These are phyloP conservation scores for Acacia confusa DNA, from an alignment of 306 rosid species.

Conservation along the genomic window DNA sequence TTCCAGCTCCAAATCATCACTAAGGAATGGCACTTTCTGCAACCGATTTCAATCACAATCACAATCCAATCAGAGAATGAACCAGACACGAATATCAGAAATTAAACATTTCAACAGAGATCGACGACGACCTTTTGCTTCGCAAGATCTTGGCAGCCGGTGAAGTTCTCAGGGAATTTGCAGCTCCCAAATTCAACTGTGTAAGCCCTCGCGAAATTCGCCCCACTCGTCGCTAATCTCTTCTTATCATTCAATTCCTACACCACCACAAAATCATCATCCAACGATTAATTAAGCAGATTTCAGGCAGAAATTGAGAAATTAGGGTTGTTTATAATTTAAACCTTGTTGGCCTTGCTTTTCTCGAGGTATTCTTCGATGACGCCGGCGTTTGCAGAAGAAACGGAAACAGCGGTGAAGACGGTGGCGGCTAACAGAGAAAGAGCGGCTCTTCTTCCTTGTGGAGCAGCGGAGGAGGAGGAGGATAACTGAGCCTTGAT, in stretches of 20 bases:
- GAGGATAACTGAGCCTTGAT: conserved; percentile 68
- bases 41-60: background rate
- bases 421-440: conserved; percentile 62
- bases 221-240: conserved; percentile 91
- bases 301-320: background rate
- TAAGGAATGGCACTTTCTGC: conserved; percentile 92
- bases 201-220: conserved; percentile 94
- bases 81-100: background rate
- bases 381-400: conserved; percentile 73
- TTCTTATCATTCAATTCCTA: conserved; percentile 97
- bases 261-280: background rate
- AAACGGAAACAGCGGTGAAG: conserved; percentile 50
- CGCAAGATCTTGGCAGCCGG: conserved; percentile 99
- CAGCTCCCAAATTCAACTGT: conserved; percentile 93
- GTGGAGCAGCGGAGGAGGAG: conserved; percentile 12
- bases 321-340: background rate
- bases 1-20: conserved; percentile 81
- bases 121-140: conserved; percentile 69
- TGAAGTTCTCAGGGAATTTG: conserved; percentile 99
- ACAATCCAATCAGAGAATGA: background rate
- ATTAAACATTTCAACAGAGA: background rate
- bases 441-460: conserved; percentile 80
- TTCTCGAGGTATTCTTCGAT: conserved; percentile 81
- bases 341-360: conserved; percentile 93
- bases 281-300: background rate